Percentiles rank a stretch among this genome's conserved stretches.
These are phyloP conservation scores for Hypseocharis bilobata DNA, from an alignment of 441 rosid species.

Conservation along the genomic window DNA sequence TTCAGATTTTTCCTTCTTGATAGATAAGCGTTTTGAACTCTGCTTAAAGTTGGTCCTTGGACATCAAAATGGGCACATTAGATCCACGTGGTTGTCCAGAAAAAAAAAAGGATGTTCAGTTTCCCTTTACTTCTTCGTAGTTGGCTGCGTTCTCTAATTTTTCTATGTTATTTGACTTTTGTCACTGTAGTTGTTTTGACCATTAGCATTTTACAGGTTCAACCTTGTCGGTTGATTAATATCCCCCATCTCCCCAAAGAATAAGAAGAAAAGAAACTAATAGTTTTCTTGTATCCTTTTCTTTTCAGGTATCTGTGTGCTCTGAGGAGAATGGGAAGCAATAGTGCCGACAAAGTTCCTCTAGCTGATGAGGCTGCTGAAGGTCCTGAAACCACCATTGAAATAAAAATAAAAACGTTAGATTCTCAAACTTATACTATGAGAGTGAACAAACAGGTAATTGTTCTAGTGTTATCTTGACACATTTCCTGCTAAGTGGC, in stretches of 20 bases:
- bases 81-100: too few species aligned
- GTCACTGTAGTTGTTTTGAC: too few species aligned
- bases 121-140: too few species aligned
- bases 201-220: neutral
- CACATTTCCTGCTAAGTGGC: neutral
- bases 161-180: too few species aligned
- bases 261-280: neutral
- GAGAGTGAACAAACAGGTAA: constrained; percentile 82
- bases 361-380: constrained; percentile 34
- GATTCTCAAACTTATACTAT: constrained; percentile 85
- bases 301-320: constrained; percentile 19
- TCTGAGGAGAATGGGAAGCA: constrained; percentile 48
- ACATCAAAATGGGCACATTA: too few species aligned
- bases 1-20: too few species aligned
- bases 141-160: too few species aligned
- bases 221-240: neutral
- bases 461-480: constrained; percentile 6
- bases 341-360: constrained; percentile 36
- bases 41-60: too few species aligned
- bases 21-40: too few species aligned
- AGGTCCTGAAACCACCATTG: constrained; percentile 57
- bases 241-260: neutral
- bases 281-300: constrained; percentile 2
- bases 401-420: constrained; percentile 80
- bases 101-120: too few species aligned